Base-by-base conservation (phyloP, 495 filamentous ascomycete genomes). In the Friedmanniomyces endolithicus region DNA sequence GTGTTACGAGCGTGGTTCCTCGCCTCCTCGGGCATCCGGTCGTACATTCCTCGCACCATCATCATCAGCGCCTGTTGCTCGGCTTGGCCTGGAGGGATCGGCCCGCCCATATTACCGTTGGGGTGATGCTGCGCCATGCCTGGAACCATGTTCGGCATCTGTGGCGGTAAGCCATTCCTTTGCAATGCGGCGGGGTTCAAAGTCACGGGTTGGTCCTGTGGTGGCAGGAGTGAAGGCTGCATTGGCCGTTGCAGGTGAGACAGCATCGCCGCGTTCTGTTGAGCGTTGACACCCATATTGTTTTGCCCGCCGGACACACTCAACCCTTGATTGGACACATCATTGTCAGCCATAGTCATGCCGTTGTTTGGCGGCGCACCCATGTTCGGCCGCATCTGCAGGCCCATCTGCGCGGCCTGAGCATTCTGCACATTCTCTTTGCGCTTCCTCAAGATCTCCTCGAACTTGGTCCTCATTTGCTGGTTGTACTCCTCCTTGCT, bases 201-300 rank as follows among this genome's bases (percentile, higher is more conserved):
- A 20, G 25, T 66, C 63, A 27, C 71, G 65, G 64, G 49, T 53
- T 57, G 57, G 20, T 48, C 59, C 25, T 55, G 54, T 12, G 71
- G 73, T 33, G 73, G 67, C 35, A 79, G 69, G 2, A 73, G 74
- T 8, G 77, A 78, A 0, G 74, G 51, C 60, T 79, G 77, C 70
- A 81, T 72, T 29, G 59, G 73, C 9, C 69, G 72, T 51, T 74
- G 77, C 60, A 81, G 68, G 43, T 79, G 79, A 14, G 72, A 73
- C 7, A 73, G 69, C 48, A 80, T 79, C 24, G 61, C 68, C 12
- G 65, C 63, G 53, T 71, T 69, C 57, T 66, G 70, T 50, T 72
- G 74, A 31, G 27, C 27, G 24, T 33, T 50, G 17, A 12, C 53
- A 43, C 57, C 62, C 11, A 20, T 43, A 40, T 41, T 52, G 47